These are phyloP conservation scores for Fusarium xyrophilum DNA, from an alignment of 2,329 filamentous ascomycete species.

Conservation along the genomic window DNA sequence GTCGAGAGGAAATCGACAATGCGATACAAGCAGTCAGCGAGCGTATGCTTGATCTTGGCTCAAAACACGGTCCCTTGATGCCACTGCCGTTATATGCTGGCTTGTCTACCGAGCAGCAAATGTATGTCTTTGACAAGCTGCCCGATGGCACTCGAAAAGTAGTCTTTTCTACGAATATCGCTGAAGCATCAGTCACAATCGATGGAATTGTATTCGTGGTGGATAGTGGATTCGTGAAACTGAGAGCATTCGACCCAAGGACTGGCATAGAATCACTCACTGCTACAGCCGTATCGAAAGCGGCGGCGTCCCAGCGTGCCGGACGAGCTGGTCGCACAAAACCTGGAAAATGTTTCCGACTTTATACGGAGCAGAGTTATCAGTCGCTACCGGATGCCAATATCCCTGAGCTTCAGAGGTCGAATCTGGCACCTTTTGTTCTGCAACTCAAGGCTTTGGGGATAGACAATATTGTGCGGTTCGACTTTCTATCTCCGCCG, in stretches of 20 bases:
- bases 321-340: conserved; percentile 89
- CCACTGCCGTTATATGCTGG: conserved; percentile 85
- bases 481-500: conserved; percentile 86
- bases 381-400: conserved; percentile 72
- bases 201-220: conserved; percentile 90
- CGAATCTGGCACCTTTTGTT: conserved; percentile 85
- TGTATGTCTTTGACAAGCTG: conserved; percentile 89
- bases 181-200: conserved; percentile 94
- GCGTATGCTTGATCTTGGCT: conserved; percentile 65
- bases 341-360: conserved; percentile 90
- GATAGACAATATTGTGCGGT: conserved; percentile 91
- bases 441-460: conserved; percentile 94
- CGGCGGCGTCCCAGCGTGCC: conserved; percentile 88
- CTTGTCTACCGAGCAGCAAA: conserved; percentile 87
- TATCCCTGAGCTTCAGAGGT: conserved; percentile 88
- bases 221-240: conserved; percentile 89
- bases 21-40: conserved; percentile 82
- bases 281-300: conserved; percentile 82
- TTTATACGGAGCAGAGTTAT: conserved; percentile 83
- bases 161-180: conserved; percentile 93
- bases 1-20: conserved; percentile 88
- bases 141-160: conserved; percentile 86
- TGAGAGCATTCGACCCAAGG: conserved; percentile 81
- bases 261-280: conserved; percentile 90
- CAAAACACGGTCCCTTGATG: conserved; percentile 41